phyloP scores from a whole-genome alignment of 2,329 filamentous ascomycete species.

The Calonectria fujianensis region DNA sequence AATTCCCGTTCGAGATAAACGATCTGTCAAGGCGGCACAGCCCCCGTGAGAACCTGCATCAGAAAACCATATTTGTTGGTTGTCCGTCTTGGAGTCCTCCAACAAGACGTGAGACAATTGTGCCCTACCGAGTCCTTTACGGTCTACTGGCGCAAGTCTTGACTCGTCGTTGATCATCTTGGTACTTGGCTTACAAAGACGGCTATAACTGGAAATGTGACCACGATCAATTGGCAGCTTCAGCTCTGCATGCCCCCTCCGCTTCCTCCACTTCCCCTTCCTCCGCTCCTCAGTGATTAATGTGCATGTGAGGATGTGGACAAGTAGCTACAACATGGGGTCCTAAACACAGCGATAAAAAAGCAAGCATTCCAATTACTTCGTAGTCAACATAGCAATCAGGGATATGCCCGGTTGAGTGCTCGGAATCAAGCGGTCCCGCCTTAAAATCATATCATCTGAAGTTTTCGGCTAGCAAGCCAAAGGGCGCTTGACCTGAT shows the following conservation, averaged over 20 bases:
- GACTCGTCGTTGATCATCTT: slow-evolving; percentile 30
- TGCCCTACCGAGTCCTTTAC: not conserved
- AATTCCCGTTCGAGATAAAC: slow-evolving; percentile 50
- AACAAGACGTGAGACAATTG: not conserved
- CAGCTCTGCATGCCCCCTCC: slow-evolving; percentile 24
- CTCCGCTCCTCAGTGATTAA: not conserved
- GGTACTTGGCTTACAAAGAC: slow-evolving; percentile 33
- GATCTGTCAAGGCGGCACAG: slow-evolving; percentile 37
- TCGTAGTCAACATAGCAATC: not conserved
- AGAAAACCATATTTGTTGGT: slow-evolving; percentile 11
- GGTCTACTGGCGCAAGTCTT: slow-evolving; percentile 24
- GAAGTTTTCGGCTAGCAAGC: slow-evolving; percentile 14
- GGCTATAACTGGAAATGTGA: slow-evolving; percentile 28
- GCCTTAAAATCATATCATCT: slow-evolving; percentile 11
- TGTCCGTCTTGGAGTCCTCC: slow-evolving; percentile 20
- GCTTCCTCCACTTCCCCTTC: not conserved
- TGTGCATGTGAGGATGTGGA: not conserved
- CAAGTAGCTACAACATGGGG: not conserved
- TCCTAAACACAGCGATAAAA: not conserved
- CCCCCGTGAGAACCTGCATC: slow-evolving; percentile 11
- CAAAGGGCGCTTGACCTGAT: slow-evolving; percentile 23
- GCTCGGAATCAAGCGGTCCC: slow-evolving; percentile 3
- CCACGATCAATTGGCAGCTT: not conserved
- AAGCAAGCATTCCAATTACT: slow-evolving; percentile 1
- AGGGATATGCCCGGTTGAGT: slow-evolving; percentile 12